Conservation (phyloP, 495 filamentous ascomycete genomes). For the Lophium mytilinum region DNA sequence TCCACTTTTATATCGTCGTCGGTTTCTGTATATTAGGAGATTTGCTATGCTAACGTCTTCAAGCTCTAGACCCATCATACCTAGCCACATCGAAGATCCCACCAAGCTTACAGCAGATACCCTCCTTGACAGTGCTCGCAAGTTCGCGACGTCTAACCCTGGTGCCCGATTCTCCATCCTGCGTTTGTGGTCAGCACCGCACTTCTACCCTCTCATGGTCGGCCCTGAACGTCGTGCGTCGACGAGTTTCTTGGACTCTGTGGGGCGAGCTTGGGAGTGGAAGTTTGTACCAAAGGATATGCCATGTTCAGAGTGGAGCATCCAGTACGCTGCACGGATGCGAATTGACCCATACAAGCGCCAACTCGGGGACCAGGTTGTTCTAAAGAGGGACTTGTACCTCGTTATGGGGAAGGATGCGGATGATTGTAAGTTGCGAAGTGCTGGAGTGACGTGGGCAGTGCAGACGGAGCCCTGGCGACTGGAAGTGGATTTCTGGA, state of each 20-base stretch:
- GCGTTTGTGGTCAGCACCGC: constrained; percentile 42
- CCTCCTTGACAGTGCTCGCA: background rate
- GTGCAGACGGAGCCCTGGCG: constrained; percentile 46
- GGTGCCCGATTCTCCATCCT: constrained; percentile 39
- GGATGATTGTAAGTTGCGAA: constrained; percentile 35
- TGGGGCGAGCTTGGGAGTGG: constrained; percentile 40
- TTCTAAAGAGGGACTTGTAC: constrained; percentile 36
- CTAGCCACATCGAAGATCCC: background rate
- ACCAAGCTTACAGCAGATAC: background rate
- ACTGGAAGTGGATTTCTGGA: constrained; percentile 45
- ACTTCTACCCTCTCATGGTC: constrained; percentile 46
- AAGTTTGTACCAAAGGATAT: constrained; percentile 46
- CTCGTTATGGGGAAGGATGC: constrained; percentile 42
- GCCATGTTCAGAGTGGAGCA: constrained; percentile 37
- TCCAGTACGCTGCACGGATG: constrained; percentile 33
- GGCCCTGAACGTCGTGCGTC: constrained; percentile 27
- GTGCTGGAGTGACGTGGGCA: constrained; percentile 37
- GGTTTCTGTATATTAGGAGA: too few species aligned
- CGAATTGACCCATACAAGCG: constrained; percentile 29
- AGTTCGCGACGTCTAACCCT: background rate
- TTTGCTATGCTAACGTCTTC: too few species aligned
- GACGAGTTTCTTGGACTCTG: constrained; percentile 35
- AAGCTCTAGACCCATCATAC: background rate
- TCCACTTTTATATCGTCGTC: too few species aligned
- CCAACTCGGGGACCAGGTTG: constrained; percentile 33